These are phyloP conservation scores for Malus hybrid DNA, from an alignment of 331 rosid species.

Conservation along the genomic window DNA sequence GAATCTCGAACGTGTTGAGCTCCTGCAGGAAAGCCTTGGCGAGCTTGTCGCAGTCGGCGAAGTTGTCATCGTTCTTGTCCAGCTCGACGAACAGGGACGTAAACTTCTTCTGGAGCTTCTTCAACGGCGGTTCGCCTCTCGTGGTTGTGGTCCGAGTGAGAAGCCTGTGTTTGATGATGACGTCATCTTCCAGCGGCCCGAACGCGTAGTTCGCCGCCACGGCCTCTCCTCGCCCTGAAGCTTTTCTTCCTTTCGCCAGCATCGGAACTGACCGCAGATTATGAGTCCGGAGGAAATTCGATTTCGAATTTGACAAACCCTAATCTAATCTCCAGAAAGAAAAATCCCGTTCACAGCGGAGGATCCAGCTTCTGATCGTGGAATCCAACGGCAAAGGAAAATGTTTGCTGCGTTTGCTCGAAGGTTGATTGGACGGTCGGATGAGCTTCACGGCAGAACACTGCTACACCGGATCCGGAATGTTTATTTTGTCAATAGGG, in stretches of 20 bases:
- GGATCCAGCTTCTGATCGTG: not conserved
- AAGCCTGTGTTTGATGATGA: constrained; percentile 81
- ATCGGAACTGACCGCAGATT: not conserved
- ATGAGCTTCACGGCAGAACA: not conserved
- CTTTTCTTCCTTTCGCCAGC: too few species aligned
- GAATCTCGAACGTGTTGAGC: constrained; percentile 74
- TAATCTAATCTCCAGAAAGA: not conserved
- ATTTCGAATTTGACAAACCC: not conserved
- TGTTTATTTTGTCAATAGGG: too few species aligned
- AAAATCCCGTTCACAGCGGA: not conserved
- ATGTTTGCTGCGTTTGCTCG: not conserved
- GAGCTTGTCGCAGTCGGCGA: constrained; percentile 62
- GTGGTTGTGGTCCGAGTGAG: constrained; percentile 93
- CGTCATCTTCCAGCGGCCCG: constrained; percentile 60
- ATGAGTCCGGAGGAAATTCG: not conserved
- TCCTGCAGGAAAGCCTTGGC: constrained; percentile 78
- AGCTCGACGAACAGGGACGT: constrained; percentile 60
- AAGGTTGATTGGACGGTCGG: not conserved
- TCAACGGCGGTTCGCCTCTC: constrained; percentile 86
- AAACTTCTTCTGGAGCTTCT: constrained; percentile 92
- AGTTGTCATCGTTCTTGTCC: constrained; percentile 50
- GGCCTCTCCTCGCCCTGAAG: too few species aligned
- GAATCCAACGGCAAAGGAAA: not conserved
- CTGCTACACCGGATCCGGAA: not conserved
- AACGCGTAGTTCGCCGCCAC: constrained; percentile 70